phyloP scores from a whole-genome alignment of 129 eudicot genomes.

The Escallonia rubra region DNA sequence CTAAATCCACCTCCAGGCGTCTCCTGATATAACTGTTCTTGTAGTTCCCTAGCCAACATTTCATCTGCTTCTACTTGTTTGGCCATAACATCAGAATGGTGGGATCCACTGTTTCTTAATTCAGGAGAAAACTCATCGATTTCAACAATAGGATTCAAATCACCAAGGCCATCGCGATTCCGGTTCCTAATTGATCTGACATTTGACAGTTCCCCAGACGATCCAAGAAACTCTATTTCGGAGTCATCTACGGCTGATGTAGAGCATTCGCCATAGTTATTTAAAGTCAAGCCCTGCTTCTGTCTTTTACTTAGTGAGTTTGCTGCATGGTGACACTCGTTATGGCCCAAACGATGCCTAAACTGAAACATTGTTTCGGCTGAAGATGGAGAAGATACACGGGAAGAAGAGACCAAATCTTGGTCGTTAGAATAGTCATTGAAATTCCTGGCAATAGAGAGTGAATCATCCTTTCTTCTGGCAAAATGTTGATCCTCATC shows the following conservation, averaged over 20 bases:
- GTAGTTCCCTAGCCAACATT: constrained; percentile 83
- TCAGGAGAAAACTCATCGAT: constrained; percentile 50
- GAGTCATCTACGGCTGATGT: constrained; percentile 32
- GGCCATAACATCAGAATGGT: constrained; percentile 38
- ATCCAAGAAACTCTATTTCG: constrained; percentile 33
- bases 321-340: constrained; percentile 26
- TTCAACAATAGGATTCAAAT: constrained; percentile 28
- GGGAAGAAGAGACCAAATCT: constrained; percentile 5
- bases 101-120: constrained; percentile 25
- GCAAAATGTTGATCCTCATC: neutral
- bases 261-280: constrained; percentile 38
- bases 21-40: constrained; percentile 89
- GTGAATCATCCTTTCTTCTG: constrained; percentile 23
- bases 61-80: constrained; percentile 90
- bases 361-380: constrained; percentile 17
- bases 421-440: constrained; percentile 18
- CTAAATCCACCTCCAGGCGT: constrained; percentile 26
- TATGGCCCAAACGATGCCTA: constrained; percentile 28
- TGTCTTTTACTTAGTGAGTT: constrained; percentile 44
- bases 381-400: neutral
- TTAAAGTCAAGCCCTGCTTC: constrained; percentile 47
- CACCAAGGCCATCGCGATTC: constrained; percentile 20
- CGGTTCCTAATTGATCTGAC: constrained; percentile 33
- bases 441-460: constrained; percentile 13
- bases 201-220: constrained; percentile 33